These are phyloP conservation scores for Ceratobasidium sp. DNA, from an alignment of 1,284 basidiomycete species.

Conservation along the genomic window DNA sequence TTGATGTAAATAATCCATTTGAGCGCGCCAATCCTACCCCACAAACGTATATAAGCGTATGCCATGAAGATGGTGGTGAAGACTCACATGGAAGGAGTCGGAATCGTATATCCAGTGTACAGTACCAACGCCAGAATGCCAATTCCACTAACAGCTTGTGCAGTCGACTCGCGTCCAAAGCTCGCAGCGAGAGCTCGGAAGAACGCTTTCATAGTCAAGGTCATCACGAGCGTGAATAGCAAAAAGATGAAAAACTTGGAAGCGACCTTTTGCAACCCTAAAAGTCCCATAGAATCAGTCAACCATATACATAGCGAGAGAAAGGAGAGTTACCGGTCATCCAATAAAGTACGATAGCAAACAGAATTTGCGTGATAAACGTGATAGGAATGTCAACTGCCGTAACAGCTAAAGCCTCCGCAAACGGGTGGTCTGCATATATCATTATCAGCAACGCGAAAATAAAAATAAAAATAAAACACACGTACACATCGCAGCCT, in stretches of 20 bases:
- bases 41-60: neutral
- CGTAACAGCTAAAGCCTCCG: slow-evolving; percentile 70
- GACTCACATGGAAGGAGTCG: slow-evolving; percentile 54
- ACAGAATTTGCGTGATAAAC: slow-evolving; percentile 61
- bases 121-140: slow-evolving; percentile 52
- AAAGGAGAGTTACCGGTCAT: slow-evolving; percentile 58
- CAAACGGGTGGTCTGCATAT: slow-evolving; percentile 7
- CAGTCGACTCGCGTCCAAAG: slow-evolving; percentile 6
- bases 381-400: slow-evolving; percentile 77
- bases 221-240: slow-evolving; percentile 64
- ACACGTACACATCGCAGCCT: slow-evolving; percentile 61
- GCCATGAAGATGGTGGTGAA: neutral
- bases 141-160: neutral
- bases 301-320: neutral
- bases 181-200: slow-evolving; percentile 58
- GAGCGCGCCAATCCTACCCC: slow-evolving; percentile 14
- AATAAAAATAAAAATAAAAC: neutral
- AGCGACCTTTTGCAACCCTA: slow-evolving; percentile 1
- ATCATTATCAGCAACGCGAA: neutral
- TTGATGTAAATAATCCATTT: slow-evolving; percentile 50
- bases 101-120: slow-evolving; percentile 77
- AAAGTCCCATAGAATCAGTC: neutral
- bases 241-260: slow-evolving; percentile 16
- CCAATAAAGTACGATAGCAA: slow-evolving; percentile 71
- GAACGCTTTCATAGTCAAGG: slow-evolving; percentile 68